Percentiles rank a stretch among this genome's conserved stretches.
Conservation (phyloP, 176 grass and related monocot species). For the Rhynchospora pubera region DNA sequence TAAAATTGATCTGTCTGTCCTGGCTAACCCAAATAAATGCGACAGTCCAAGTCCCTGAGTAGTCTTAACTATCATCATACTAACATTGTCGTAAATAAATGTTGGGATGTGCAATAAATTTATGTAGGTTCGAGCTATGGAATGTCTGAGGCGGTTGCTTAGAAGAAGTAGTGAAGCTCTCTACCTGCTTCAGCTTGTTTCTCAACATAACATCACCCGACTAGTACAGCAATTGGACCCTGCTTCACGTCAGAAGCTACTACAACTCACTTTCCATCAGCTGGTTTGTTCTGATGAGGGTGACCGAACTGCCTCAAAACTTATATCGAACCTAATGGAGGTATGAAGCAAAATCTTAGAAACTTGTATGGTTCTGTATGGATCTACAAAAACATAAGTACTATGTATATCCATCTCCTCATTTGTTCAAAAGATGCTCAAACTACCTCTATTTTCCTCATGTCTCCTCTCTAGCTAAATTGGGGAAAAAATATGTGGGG, state of each 20-base stretch:
- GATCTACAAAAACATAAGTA: neutral
- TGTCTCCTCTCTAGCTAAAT: neutral
- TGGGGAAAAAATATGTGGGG: neutral
- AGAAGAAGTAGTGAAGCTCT: conserved; percentile 94
- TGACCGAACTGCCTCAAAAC: conserved; percentile 57
- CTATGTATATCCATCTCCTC: neutral
- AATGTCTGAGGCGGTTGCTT: conserved; percentile 94
- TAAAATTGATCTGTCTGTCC: neutral
- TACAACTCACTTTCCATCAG: conserved; percentile 81
- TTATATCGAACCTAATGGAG: conserved; percentile 97
- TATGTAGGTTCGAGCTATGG: conserved; percentile 90
- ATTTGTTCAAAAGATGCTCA: neutral
- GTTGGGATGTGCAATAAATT: neutral
- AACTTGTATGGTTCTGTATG: neutral
- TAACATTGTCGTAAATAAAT: neutral
- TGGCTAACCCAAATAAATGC: neutral
- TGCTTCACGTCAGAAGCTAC: conserved; percentile 51
- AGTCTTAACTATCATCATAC: neutral
- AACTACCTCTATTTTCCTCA: neutral
- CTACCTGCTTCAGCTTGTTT: conserved; percentile 90
- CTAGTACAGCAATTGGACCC: conserved; percentile 73
- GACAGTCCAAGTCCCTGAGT: neutral
- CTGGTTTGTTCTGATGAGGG: conserved; percentile 96
- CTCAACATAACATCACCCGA: conserved; percentile 82
- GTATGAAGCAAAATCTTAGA: conserved; percentile 28